phyloP scores from a whole-genome alignment of 495 filamentous ascomycete species.

The Trichoderma reesei region DNA sequence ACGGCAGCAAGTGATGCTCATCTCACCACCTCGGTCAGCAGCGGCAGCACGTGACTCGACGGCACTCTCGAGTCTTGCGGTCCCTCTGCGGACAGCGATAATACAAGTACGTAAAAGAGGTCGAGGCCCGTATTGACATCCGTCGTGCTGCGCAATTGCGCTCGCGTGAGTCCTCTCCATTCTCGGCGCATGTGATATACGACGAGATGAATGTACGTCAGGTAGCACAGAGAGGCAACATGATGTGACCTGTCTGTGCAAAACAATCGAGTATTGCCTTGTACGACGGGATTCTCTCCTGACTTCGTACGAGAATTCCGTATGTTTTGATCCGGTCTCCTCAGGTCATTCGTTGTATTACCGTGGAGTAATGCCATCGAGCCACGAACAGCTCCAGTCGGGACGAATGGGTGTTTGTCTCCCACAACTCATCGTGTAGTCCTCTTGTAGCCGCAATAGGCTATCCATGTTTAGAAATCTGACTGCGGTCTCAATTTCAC shows the following conservation, averaged over 20 bases:
- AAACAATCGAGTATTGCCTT: no score
- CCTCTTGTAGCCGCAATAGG: neutral
- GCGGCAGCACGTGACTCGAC: no score
- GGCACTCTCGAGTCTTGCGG: no score
- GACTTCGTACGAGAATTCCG: neutral
- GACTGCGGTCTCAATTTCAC: neutral
- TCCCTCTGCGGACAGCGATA: no score
- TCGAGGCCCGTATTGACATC: no score
- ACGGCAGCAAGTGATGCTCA: neutral
- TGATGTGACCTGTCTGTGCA: neutral
- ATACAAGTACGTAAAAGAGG: no score
- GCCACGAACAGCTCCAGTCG: neutral
- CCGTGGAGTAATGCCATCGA: neutral
- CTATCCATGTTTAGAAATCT: neutral
- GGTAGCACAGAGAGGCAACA: neutral
- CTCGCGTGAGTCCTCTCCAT: neutral
- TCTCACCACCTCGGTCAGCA: no score
- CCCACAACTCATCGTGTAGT: neutral
- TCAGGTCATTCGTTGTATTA: neutral
- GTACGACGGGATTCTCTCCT: neutral
- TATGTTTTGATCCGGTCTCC: neutral
- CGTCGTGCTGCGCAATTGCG: neutral
- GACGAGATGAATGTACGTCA: neutral
- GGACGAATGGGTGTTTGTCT: neutral
- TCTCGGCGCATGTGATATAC: neutral